Evolutionary conservation across 305 asterid genomes (phyloP).

Genomic region (Solanum hybrid): DNA sequence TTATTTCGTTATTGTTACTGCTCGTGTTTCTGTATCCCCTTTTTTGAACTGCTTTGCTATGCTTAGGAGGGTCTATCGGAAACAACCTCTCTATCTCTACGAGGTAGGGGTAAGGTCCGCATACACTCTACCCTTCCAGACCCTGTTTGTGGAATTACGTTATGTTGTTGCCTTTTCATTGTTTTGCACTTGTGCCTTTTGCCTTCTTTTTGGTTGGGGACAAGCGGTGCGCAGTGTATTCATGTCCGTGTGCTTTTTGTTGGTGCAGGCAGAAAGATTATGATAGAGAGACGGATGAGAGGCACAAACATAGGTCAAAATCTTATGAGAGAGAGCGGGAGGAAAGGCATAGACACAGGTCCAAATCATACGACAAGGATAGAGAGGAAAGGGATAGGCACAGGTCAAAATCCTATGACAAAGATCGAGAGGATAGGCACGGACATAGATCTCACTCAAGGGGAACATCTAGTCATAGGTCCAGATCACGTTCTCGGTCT

Average conservation of each 20-base stretch:
- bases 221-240: not conserved
- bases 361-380: conserved; percentile 19
- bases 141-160: not conserved
- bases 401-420: conserved; percentile 26
- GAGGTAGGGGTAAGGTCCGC: not conserved
- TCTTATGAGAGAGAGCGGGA: conserved; percentile 57
- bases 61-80: not conserved
- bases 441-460: conserved; percentile 56
- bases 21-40: not conserved
- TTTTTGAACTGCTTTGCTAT: not conserved
- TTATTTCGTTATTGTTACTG: not conserved
- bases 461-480: conserved; percentile 51
- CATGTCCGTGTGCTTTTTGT: not conserved
- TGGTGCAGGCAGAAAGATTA: conserved; percentile 56
- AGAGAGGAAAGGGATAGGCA: conserved; percentile 15
- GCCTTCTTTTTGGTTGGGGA: not conserved
- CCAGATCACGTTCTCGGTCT: conserved; percentile 62
- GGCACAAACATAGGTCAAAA: conserved; percentile 1
- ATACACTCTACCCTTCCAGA: not conserved
- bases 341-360: conserved; percentile 54
- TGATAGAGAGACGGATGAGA: conserved; percentile 10
- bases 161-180: not conserved
- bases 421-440: conserved; percentile 66
- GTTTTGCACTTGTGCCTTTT: not conserved
- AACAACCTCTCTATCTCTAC: not conserved